Evolutionary conservation across 345 rosid genomes (phyloP).

Genomic region (Durio zibethinus): DNA sequence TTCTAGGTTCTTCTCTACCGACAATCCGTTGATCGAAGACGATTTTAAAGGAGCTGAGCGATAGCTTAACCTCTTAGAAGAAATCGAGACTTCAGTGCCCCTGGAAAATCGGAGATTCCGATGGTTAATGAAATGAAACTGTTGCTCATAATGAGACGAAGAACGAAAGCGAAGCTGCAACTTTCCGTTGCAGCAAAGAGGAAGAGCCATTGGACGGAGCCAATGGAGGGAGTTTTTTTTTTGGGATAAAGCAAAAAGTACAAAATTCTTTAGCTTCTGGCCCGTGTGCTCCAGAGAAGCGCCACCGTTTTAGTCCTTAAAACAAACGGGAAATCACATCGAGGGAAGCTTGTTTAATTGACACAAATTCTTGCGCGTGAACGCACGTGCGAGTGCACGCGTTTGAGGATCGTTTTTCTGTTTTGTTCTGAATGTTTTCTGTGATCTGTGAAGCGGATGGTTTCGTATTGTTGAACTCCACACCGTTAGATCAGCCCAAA

Average conservation of each 20-base stretch:
- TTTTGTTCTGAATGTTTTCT: background rate
- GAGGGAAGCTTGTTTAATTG: background rate
- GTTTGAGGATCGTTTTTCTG: background rate
- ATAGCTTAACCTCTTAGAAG: conserved; percentile 4
- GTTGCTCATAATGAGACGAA: conserved; percentile 26
- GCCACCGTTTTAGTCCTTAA: conserved; percentile 1
- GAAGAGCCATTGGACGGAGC: conserved; percentile 44
- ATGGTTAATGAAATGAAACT: conserved; percentile 12
- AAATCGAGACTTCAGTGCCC: conserved; percentile 17
- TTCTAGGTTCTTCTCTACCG: conserved; percentile 31
- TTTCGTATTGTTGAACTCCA: background rate
- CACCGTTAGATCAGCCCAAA: background rate
- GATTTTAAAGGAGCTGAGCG: conserved; percentile 29
- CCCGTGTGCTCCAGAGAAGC: conserved; percentile 5
- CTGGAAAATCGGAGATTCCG: conserved; percentile 25
- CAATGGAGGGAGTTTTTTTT: conserved; percentile 12
- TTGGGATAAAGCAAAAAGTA: conserved; percentile 12
- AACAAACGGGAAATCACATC: background rate
- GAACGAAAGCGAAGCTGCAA: conserved; percentile 30
- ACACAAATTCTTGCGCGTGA: conserved; percentile 12
- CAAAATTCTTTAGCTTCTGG: conserved; percentile 12
- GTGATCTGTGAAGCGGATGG: background rate
- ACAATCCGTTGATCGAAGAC: conserved; percentile 58
- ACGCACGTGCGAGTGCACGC: background rate
- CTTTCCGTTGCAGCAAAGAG: conserved; percentile 33